phyloP scores from a whole-genome alignment of 306 rosid species.

The Hylodesmum podocarpum region DNA sequence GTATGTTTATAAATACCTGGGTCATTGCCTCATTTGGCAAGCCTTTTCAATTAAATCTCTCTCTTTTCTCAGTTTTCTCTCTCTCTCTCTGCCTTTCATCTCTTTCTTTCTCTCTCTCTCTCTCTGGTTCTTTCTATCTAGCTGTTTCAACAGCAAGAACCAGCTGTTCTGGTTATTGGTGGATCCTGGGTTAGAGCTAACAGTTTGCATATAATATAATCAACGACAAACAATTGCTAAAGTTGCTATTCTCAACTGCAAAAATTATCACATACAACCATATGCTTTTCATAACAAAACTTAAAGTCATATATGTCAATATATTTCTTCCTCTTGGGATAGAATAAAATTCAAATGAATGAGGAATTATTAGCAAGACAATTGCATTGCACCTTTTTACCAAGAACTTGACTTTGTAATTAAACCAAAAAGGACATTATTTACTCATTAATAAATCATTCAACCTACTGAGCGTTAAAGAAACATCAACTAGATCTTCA shows the following conservation, averaged over 20 bases:
- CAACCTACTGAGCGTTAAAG: not conserved
- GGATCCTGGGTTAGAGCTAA: too few species aligned
- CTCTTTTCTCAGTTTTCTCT: too few species aligned
- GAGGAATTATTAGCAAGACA: slow-evolving; percentile 3
- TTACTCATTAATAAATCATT: slow-evolving; percentile 4
- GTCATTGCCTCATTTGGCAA: too few species aligned
- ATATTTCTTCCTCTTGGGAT: not conserved
- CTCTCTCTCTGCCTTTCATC: too few species aligned
- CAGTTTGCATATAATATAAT: too few species aligned
- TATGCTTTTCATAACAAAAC: not conserved
- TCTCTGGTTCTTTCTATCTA: too few species aligned
- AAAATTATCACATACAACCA: not conserved
- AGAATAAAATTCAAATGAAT: not conserved
- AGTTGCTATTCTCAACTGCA: not conserved
- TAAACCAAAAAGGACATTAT: slow-evolving; percentile 20
- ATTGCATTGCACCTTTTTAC: slow-evolving; percentile 12
- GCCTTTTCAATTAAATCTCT: too few species aligned
- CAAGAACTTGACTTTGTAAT: slow-evolving; percentile 15
- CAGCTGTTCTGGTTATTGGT: too few species aligned
- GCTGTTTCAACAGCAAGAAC: too few species aligned
- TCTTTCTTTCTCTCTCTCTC: too few species aligned
- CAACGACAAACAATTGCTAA: not conserved
- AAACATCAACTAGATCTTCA: not conserved
- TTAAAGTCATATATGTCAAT: not conserved
- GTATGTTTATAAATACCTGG: too few species aligned